Evolutionary conservation across 768 basidiomycete species (phyloP).

Genomic region (Kwoniella sp.): DNA sequence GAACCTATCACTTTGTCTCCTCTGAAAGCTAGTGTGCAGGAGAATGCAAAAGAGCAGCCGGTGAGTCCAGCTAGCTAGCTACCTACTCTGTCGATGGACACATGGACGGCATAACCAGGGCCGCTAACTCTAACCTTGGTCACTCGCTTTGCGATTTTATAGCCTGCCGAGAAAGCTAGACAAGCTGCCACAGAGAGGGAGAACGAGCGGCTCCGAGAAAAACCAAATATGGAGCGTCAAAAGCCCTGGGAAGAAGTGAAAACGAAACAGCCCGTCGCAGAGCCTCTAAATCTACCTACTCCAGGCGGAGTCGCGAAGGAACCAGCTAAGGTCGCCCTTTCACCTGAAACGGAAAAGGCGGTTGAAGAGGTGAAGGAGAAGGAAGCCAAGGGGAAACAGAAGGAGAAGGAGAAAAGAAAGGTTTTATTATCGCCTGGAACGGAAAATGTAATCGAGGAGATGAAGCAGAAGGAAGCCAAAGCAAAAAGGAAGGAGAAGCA

Average conservation of each 20-base stretch:
- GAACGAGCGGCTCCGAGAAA: conserved; percentile 3
- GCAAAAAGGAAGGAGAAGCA: background rate
- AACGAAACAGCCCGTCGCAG: background rate
- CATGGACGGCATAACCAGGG: too few species aligned
- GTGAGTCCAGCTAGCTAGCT: too few species aligned
- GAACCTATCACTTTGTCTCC: conserved; percentile 2
- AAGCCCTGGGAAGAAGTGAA: conserved; percentile 14
- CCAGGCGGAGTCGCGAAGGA: background rate
- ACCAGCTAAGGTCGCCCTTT: too few species aligned
- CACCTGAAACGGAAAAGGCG: background rate
- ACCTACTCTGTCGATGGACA: too few species aligned
- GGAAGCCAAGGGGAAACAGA: conserved; percentile 4
- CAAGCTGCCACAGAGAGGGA: background rate
- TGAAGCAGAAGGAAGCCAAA: background rate
- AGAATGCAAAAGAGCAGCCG: background rate
- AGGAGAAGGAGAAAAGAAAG: conserved; percentile 1
- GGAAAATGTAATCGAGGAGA: conserved; percentile 3
- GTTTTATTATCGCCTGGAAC: too few species aligned
- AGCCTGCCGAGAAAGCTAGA: background rate
- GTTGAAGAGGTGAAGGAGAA: conserved; percentile 5
- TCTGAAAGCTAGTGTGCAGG: background rate
- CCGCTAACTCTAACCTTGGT: too few species aligned
- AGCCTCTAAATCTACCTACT: conserved; percentile 11
- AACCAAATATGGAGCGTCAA: conserved; percentile 2
- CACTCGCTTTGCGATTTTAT: too few species aligned